These are phyloP conservation scores for Saccharomyces uvarum DNA, from an alignment of 1,139 yeast genomes.

Conservation along the genomic window DNA sequence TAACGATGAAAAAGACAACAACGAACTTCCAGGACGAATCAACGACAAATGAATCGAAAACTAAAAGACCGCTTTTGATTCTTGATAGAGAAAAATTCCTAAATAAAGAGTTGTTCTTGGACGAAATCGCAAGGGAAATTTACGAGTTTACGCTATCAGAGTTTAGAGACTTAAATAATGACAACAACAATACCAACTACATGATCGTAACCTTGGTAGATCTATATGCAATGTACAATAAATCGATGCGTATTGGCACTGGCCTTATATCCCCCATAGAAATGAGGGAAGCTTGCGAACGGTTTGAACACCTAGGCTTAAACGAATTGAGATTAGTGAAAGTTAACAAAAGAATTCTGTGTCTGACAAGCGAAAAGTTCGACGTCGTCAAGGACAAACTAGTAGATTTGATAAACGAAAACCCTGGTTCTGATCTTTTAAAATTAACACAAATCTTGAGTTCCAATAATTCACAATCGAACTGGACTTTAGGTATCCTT, in stretches of 20 bases:
- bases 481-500: slow-evolving; percentile 66
- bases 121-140: slow-evolving; percentile 45
- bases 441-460: slow-evolving; percentile 20
- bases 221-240: slow-evolving; percentile 52
- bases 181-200: slow-evolving; percentile 41
- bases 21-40: not conserved
- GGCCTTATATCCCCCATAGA: slow-evolving; percentile 55
- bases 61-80: slow-evolving; percentile 20
- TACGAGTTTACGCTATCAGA: slow-evolving; percentile 46
- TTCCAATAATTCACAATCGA: slow-evolving; percentile 32
- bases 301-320: slow-evolving; percentile 41
- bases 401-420: slow-evolving; percentile 29
- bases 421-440: slow-evolving; percentile 25
- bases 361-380: slow-evolving; percentile 30
- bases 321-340: slow-evolving; percentile 39
- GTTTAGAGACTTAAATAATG: slow-evolving; percentile 16
- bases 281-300: slow-evolving; percentile 43
- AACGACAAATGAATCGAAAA: not conserved
- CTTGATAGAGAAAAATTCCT: slow-evolving; percentile 33
- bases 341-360: slow-evolving; percentile 39
- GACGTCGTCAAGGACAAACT: slow-evolving; percentile 35
- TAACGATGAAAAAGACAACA: slow-evolving; percentile 17
- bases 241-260: slow-evolving; percentile 48
- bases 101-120: slow-evolving; percentile 29
- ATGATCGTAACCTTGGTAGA: slow-evolving; percentile 50